phyloP scores from a whole-genome alignment of 805 yeast species.

The Candida germanica region DNA sequence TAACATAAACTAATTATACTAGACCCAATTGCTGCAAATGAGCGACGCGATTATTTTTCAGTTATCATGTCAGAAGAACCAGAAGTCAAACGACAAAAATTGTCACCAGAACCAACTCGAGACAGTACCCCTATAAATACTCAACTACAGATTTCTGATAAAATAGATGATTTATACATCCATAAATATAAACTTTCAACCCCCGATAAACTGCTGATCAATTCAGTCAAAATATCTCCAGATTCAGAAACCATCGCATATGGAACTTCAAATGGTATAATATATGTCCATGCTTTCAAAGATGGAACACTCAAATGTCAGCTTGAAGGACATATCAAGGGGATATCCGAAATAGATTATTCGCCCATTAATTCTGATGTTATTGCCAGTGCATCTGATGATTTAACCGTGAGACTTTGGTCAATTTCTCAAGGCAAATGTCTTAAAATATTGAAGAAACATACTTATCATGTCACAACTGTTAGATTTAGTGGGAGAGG shows the following conservation, averaged over 20 bases:
- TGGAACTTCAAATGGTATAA: constrained; percentile 30
- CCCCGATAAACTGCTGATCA: constrained; percentile 4
- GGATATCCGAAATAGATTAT: constrained; percentile 75
- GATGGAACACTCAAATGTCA: constrained; percentile 30
- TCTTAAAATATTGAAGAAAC: constrained; percentile 59
- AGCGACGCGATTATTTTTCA: too few relatives aligned
- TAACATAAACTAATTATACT: too few relatives aligned
- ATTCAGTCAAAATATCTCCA: constrained; percentile 52
- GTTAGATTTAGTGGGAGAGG: constrained; percentile 71
- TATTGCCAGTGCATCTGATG: constrained; percentile 85
- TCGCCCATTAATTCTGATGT: constrained; percentile 65
- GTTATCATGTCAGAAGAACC: too few relatives aligned
- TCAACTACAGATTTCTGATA: constrained; percentile 1
- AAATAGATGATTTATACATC: constrained; percentile 4
- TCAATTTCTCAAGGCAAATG: constrained; percentile 50
- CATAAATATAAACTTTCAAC: constrained; percentile 1
- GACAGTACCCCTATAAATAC: neutral
- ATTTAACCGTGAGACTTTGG: constrained; percentile 75
- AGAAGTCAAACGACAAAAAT: too few relatives aligned
- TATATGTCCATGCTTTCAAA: constrained; percentile 22
- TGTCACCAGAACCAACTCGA: too few relatives aligned
- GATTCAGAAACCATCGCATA: constrained; percentile 58
- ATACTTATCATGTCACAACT: constrained; percentile 81
- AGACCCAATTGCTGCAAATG: too few relatives aligned
- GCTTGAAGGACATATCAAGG: constrained; percentile 59